Conservation (phyloP, 2,329 filamentous ascomycete species). For the Alternaria postmessia region DNA sequence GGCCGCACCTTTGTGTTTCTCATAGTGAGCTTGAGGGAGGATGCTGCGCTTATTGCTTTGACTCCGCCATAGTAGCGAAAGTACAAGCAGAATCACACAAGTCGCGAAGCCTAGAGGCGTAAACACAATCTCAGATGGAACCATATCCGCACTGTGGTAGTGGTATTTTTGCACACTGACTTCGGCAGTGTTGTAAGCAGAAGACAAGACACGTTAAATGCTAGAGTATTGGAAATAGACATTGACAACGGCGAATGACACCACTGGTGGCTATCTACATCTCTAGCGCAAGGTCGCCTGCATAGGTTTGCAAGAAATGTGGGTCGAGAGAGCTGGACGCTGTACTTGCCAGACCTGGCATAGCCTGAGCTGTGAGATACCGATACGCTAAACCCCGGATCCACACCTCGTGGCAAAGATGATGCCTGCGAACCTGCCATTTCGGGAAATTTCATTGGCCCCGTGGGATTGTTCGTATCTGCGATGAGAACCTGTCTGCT, state of each 20-base stretch:
- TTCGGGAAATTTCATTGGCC: background rate
- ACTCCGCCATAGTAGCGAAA: background rate
- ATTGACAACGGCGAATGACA: background rate
- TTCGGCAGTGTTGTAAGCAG: background rate
- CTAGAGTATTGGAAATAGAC: background rate
- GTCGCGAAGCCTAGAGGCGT: background rate
- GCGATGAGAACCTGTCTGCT: background rate
- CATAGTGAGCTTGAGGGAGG: background rate
- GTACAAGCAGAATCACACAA: background rate
- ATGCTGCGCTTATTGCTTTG: background rate
- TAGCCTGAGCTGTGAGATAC: background rate
- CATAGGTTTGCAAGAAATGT: slow-evolving; percentile 2
- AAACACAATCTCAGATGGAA: background rate
- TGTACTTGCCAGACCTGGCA: background rate
- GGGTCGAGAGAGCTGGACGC: background rate
- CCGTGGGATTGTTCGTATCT: background rate
- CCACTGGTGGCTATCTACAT: background rate
- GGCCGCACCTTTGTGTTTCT: background rate
- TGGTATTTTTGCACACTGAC: background rate
- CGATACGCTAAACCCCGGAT: background rate
- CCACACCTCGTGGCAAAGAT: background rate
- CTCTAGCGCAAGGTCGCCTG: background rate
- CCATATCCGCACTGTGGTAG: background rate
- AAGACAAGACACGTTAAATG: background rate
- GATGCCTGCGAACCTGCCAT: background rate